Conservation (phyloP, 1,139 yeast genomes). For the Pichia sp. region DNA sequence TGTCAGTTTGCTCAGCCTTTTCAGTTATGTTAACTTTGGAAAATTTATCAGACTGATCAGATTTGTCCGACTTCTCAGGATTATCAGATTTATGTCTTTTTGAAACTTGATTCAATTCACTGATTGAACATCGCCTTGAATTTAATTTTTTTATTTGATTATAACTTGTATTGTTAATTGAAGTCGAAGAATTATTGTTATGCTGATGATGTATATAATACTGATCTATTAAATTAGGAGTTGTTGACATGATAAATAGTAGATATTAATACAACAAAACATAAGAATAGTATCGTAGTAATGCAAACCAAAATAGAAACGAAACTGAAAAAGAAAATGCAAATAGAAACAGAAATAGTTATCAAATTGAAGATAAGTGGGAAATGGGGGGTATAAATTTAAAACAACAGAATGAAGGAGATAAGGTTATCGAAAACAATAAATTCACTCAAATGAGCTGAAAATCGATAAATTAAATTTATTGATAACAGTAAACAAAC, state of each 20-base stretch:
- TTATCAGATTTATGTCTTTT: constrained; percentile 8
- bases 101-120: neutral
- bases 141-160: neutral
- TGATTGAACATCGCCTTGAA: neutral
- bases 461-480: too few species aligned
- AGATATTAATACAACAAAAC: neutral
- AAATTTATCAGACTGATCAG: neutral
- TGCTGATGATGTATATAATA: neutral
- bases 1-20: neutral
- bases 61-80: neutral
- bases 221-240: neutral
- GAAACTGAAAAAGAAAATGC: neutral
- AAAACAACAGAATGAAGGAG: neutral
- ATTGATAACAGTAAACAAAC: neutral
- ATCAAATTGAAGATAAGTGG: too few species aligned
- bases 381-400: neutral
- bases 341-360: neutral
- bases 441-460: neutral
- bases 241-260: neutral
- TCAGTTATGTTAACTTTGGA: neutral
- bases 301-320: neutral
- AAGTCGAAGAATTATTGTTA: neutral
- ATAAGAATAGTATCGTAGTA: neutral
- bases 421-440: neutral
- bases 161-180: neutral